Evolutionary conservation across 768 basidiomycete species (phyloP).

Genomic region (Pleurotus salmoneostramineus): DNA sequence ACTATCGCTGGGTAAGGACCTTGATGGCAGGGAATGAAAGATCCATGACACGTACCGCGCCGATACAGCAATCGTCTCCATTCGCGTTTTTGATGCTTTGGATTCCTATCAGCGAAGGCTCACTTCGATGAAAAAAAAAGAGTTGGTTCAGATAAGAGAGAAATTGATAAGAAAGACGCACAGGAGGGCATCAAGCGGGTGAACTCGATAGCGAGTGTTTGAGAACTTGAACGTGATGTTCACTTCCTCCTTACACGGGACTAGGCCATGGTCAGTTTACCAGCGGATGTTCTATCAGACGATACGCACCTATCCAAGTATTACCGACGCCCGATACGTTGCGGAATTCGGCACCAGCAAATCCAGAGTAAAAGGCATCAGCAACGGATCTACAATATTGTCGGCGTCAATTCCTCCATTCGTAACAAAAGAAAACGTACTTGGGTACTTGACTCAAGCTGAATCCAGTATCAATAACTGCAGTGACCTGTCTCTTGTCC

Average conservation of each 20-base stretch:
- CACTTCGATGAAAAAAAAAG: background rate
- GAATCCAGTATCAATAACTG: slow-evolving; percentile 17
- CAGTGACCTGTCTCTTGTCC: slow-evolving; percentile 11
- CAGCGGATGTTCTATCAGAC: slow-evolving; percentile 7
- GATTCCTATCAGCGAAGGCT: slow-evolving; percentile 3
- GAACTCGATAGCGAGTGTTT: slow-evolving; percentile 15
- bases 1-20: slow-evolving; percentile 31
- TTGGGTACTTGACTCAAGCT: slow-evolving; percentile 12
- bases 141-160: background rate
- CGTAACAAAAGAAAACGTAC: background rate
- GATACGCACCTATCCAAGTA: background rate
- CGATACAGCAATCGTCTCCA: slow-evolving; percentile 9
- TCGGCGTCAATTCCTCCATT: background rate
- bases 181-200: slow-evolving; percentile 18
- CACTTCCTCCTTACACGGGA: slow-evolving; percentile 19
- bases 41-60: slow-evolving; percentile 4
- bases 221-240: slow-evolving; percentile 17
- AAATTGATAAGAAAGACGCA: background rate
- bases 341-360: slow-evolving; percentile 15
- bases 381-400: slow-evolving; percentile 9
- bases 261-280: background rate
- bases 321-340: slow-evolving; percentile 1
- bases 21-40: background rate
- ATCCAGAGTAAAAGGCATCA: slow-evolving; percentile 19
- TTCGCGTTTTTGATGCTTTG: background rate